Base-by-base conservation (phyloP, 2,329 filamentous ascomycete genomes). In the Monosporascus cannonballus region DNA sequence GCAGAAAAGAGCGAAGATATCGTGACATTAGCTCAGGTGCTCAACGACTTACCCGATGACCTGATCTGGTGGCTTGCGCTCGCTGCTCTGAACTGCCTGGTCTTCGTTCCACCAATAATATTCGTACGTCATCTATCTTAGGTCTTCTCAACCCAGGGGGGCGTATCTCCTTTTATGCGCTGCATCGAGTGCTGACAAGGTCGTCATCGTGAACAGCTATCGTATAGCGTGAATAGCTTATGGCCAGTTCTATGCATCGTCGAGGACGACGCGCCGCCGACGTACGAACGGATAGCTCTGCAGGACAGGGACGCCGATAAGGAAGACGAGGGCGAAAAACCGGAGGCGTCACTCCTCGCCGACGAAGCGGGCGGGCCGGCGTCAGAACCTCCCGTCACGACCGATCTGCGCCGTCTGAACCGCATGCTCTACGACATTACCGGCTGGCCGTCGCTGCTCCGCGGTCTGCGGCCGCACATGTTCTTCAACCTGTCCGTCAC, bases 361-460 rank as follows among this genome's bases (percentile, higher is more conserved):
- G 42, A 46, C 22, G 42, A 46, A 24, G 42, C 22, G 24, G 42
- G 42, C 14, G 20, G 42, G 6, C 14, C 42, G 17, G 4, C 42
- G 6, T 25, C 42, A 14, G 38, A 41, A 8, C 38, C 38, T 20
- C 72, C 73, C 56, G 65, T 78, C 58, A 80, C 76, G 11, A 70
- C 73, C 27, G 77, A 73, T 48, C 63, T 80, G 59, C 74, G 75
- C 59, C 68, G 71, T 56, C 76, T 72, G 53, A 68, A 71, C 61
- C 71, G 71, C n/a, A 69, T 75, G 53, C 77, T 96, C 38, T 75
- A 76, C 59, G 73, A 80, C 42, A 72, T 81, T 55, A 83, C 77
- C 53, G 88, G 89, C 55, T 78, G 78, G 68, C 72, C 71, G 52
- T 78, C 85, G 53, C 77, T 80, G 61, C 85, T 89, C 76, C 85